Base-by-base conservation (phyloP, 2,329 filamentous ascomycete species). In the Laburnicola sp. region DNA sequence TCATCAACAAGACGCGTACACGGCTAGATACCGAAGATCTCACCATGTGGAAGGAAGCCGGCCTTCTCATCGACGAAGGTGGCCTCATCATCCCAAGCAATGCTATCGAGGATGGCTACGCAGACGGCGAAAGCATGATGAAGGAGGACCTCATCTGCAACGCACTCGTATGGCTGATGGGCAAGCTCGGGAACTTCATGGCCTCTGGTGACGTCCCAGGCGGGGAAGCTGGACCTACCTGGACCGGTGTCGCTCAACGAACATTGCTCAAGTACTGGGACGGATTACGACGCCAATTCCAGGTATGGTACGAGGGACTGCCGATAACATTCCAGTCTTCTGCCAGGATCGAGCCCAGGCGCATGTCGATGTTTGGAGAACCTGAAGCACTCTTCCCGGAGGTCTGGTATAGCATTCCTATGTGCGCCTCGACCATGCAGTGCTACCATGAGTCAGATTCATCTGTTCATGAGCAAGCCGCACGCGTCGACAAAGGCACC, bases 351-450 rank as follows among this genome's bases (percentile, higher is more conserved):
- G 74, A 77, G 11, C 73, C 72, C 9, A 53, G 61, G 7, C 64
- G 62, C 7, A 58, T 60, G 3, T 62, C 66, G 11, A 42, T 62
- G 1, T 57, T 58, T 30, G 59, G 57, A 45, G 65, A 58, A 0
- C 71, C 64, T 22, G 74, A 75, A 52, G 41, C 65, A 65, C 39
- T 74, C 74, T 50, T 81, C 79, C 66, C 76, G 70, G 82, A 86
- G 62, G 77, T 85, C 9, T 87, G 85, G 83, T 86, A 85, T 65
- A 79, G 79, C 45, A 75, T 83, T 0, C 78, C 84, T 0, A 81
- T 87, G 76, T 87, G 84, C 68, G 83, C 82, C 0, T 83, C 84
- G 2, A 83, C 83, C 1, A 86, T 86, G 78, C 83, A 86, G 60
- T 79, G 79, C 52, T 86, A 85, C 57, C 82, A 86, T 87, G 74